phyloP scores from a whole-genome alignment of 106 monocot species.

The Gastrodia elata region DNA sequence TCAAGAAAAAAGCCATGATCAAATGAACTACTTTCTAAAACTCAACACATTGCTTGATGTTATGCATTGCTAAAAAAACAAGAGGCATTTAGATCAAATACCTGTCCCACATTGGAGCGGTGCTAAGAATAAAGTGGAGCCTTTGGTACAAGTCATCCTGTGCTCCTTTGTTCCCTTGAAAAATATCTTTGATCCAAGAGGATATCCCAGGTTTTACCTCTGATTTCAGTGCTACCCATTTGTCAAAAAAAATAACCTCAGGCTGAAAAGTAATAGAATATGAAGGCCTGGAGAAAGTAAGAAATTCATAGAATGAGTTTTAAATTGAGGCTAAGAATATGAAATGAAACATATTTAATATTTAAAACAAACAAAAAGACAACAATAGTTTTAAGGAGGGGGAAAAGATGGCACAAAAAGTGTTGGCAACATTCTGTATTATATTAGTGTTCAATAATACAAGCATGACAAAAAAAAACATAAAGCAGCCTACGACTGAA shows the following conservation, averaged over 20 bases:
- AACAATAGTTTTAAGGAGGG: neutral
- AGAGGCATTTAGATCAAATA: conserved; percentile 12
- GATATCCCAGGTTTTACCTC: conserved; percentile 37
- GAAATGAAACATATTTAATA: neutral
- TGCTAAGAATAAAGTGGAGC: conserved; percentile 57
- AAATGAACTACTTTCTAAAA: neutral
- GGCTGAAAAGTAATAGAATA: conserved; percentile 48
- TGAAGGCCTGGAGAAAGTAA: conserved; percentile 33
- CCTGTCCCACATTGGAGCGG: conserved; percentile 98
- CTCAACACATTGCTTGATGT: neutral
- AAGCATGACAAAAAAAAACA: neutral
- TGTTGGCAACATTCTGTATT: neutral
- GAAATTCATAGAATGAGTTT: neutral
- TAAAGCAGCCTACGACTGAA: neutral
- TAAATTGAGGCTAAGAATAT: neutral
- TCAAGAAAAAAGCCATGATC: neutral
- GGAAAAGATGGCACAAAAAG: neutral
- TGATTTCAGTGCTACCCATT: conserved; percentile 67
- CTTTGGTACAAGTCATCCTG: conserved; percentile 53
- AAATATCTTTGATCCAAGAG: conserved; percentile 79
- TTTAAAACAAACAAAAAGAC: neutral
- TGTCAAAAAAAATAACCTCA: conserved; percentile 64
- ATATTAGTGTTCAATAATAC: neutral
- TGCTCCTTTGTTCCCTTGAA: conserved; percentile 38
- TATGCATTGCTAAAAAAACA: neutral